Base-by-base conservation (phyloP, 2,329 filamentous ascomycete species). In the Paecilomyces sp. region DNA sequence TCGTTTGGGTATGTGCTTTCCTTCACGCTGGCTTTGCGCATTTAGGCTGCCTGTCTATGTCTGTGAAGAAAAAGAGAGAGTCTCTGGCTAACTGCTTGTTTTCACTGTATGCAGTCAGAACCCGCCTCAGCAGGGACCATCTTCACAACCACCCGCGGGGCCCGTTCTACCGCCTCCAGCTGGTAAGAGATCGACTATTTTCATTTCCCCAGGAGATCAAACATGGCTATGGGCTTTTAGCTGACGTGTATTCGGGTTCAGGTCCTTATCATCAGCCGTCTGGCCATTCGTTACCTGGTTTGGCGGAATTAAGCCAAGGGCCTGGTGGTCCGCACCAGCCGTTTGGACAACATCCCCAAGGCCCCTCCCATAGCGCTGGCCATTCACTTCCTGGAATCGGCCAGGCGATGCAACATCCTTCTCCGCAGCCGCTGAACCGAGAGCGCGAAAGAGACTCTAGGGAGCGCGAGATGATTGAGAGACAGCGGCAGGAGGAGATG, bases 401-500 rank as follows among this genome's bases (percentile, higher is more conserved):
- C 3, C 75, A 76, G 58, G 71, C 74, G 24, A 77, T 77, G 71
- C 72, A 74, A 59, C 75, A 77, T 56, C 69, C 76, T 50, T 75
- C 75, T 58, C 71, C 76, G 15, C 70, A 78, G 66, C 66, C 74
- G 61, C 59, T 79, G 60, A 75, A 77, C 64, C 70, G 76, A 62
- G 74, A 77, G 57, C 74, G 74, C 33, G 75, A 77, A 65, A 79
- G 82, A 59, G 83, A 86, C 65, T 79, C 83, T 30, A 63, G 81
- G 70, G 79, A 83, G 74, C 79, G 85, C 73, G 80, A 84, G 56
- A 72, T 80, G 58, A 68, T 77, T 18, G 76, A 79, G 63, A 69
- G 76, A 65, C 78, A 80, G 68, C 71, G 78, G 65, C 75, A 87
- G 71, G 84, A 87, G 66, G 83, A 86, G 62, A 76, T 82, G 65